These are phyloP conservation scores for Epichloe glyceriae DNA, from an alignment of 2,329 filamentous ascomycete genomes.

Conservation along the genomic window DNA sequence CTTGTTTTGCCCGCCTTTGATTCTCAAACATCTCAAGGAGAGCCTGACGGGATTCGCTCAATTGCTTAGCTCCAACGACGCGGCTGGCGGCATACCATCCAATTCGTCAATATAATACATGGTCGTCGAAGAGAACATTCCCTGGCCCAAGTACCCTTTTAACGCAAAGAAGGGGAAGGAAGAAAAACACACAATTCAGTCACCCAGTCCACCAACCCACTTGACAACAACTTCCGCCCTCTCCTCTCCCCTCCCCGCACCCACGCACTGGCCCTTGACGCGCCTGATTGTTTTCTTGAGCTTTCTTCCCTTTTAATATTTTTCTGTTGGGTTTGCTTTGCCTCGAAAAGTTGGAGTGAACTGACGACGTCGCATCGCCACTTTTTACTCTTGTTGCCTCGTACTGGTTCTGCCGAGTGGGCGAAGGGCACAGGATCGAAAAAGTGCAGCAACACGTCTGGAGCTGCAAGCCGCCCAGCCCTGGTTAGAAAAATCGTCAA, in stretches of 20 bases:
- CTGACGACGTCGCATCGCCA: neutral
- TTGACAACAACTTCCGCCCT: constrained; percentile 4
- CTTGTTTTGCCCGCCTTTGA: neutral
- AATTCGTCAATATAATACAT: neutral
- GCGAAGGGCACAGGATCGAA: neutral
- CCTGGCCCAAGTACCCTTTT: neutral
- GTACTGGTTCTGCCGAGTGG: neutral
- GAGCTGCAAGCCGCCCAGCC: constrained; percentile 2
- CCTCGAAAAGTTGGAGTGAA: neutral
- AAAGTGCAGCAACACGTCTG: constrained; percentile 1
- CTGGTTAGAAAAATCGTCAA: neutral
- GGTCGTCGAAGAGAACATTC: neutral
- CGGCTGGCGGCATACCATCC: neutral
- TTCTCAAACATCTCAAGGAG: neutral
- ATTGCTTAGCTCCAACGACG: neutral
- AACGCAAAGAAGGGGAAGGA: neutral
- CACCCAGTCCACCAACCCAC: constrained; percentile 3
- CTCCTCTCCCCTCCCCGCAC: constrained; percentile 6
- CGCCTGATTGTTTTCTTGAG: constrained; percentile 3
- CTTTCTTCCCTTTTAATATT: constrained; percentile 1
- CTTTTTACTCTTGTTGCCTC: neutral
- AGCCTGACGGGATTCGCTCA: neutral
- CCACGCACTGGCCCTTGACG: constrained; percentile 7
- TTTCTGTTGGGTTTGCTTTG: neutral
- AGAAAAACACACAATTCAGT: neutral